Evolutionary conservation across 2,329 filamentous ascomycete species (phyloP), one percentile per base, ranked within the genome.

Genomic region (Monilinia vaccinii-corymbosi): DNA sequence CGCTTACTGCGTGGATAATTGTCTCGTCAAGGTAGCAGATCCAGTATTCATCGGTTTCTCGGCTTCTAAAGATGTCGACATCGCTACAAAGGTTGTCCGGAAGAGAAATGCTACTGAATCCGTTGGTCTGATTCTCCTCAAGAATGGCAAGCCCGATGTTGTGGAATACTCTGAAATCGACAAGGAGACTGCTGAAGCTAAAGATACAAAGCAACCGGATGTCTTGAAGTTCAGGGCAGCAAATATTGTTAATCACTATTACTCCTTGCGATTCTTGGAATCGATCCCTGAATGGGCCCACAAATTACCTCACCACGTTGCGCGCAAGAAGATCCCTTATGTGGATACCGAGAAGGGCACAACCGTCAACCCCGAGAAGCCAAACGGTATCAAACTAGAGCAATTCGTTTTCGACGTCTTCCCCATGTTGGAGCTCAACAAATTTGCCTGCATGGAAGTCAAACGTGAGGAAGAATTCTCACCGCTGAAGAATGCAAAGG

Each of bases 171-270:
- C 91, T 7, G 94, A 99, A 78, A 97, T 99, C 69, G 89, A 95
- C 78, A 77, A 83, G 66, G 87, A 84, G 64, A 94, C 90, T n/a
- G 89, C 93, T 61, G 90, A 95, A 76, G 93, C 92, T 66, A 84
- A 87, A 72, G 94, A 99, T 72, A 76, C 87, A 58, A 89, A 89
- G 75, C 86, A 96, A 70, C 79, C 84, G 3, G 86, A 84, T 61
- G 80, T 97, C 58, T 86, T 99, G 72, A 95, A 93, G 76, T 97
- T 96, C 85, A 88, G 94, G 64, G 93, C 94, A 61, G 94, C 93
- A 71, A 99, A 99, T 79, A 99, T 99, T 69, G 94, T 99, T 77
- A 99, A 99, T 81, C 94, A 99, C 81, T 99, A 97, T 83, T 99
- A 99, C 79, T 96, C 91, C 50, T 93, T 92, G 80, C 78, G 82